Evolutionary conservation across 768 basidiomycete species (phyloP).

Genomic region (Suillus occidentalis): DNA sequence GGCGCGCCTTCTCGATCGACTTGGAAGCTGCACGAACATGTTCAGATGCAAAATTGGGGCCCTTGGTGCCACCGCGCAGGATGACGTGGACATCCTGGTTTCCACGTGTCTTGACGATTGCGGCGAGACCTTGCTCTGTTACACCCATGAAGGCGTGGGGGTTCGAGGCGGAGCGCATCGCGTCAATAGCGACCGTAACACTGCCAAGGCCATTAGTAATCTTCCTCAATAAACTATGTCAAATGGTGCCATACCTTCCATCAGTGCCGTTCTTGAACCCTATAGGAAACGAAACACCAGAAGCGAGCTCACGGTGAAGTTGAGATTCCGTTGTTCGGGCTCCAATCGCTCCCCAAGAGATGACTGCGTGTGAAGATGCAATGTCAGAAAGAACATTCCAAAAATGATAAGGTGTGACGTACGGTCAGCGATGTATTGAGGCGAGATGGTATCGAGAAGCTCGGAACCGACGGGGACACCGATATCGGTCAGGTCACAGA

Average conservation of each 20-base stretch:
- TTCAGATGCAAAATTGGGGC: slow-evolving; percentile 84
- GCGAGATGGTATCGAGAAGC: slow-evolving; percentile 81
- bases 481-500: slow-evolving; percentile 85
- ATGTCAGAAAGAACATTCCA: neutral
- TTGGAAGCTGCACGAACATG: slow-evolving; percentile 64
- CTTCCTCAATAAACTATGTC: neutral
- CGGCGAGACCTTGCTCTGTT: slow-evolving; percentile 84
- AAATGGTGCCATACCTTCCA: slow-evolving; percentile 54
- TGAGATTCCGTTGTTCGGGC: slow-evolving; percentile 98
- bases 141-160: slow-evolving; percentile 98
- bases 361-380: slow-evolving; percentile 41
- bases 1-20: slow-evolving; percentile 63
- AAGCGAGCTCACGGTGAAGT: slow-evolving; percentile 94
- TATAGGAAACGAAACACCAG: slow-evolving; percentile 95
- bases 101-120: slow-evolving; percentile 90
- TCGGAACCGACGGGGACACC: slow-evolving; percentile 95
- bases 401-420: slow-evolving; percentile 21
- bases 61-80: slow-evolving; percentile 87
- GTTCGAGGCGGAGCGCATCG: slow-evolving; percentile 89
- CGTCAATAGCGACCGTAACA: slow-evolving; percentile 91
- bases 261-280: slow-evolving; percentile 99
- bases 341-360: slow-evolving; percentile 95
- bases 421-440: slow-evolving; percentile 83
- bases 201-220: slow-evolving; percentile 30
- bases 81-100: slow-evolving; percentile 93